Conservation (phyloP, 345 rosid species). For the Salix dunnii region DNA sequence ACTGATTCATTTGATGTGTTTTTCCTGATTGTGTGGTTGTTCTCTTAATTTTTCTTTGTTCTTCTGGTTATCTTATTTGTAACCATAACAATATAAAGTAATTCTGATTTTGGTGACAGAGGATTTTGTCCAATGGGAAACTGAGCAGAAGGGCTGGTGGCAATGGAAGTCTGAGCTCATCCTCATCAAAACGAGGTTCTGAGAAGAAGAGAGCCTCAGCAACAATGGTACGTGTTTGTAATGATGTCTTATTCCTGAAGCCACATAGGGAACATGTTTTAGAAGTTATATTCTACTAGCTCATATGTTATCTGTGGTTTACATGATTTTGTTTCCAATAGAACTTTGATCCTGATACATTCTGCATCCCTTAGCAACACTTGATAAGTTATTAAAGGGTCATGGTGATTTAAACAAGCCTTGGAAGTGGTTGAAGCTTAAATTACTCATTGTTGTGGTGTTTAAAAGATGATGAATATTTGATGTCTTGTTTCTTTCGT, state of each 20-base stretch:
- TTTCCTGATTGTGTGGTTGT: background rate
- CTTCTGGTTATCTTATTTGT: background rate
- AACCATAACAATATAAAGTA: background rate
- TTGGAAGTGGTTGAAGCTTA: background rate
- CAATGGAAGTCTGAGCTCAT: constrained; percentile 41
- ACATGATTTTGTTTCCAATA: background rate
- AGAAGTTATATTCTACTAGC: background rate
- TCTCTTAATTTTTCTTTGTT: background rate
- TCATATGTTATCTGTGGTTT: background rate
- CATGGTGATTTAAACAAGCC: background rate
- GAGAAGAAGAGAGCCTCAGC: constrained; percentile 53
- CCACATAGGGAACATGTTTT: background rate
- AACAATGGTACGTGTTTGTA: constrained; percentile 35
- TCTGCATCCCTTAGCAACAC: background rate
- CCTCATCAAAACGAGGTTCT: constrained; percentile 48
- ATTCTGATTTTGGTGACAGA: constrained; percentile 29
- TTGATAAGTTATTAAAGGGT: background rate
- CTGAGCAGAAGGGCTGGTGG: constrained; percentile 45
- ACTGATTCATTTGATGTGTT: background rate
- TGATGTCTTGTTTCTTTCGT: background rate
- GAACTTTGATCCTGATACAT: background rate
- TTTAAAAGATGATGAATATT: background rate
- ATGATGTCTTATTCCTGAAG: background rate
- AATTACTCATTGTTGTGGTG: background rate
- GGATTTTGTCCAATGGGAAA: constrained; percentile 44